Evolutionary conservation across 352 stramenopile species (phyloP).

Genomic region (Globisporangium ultimum): DNA sequence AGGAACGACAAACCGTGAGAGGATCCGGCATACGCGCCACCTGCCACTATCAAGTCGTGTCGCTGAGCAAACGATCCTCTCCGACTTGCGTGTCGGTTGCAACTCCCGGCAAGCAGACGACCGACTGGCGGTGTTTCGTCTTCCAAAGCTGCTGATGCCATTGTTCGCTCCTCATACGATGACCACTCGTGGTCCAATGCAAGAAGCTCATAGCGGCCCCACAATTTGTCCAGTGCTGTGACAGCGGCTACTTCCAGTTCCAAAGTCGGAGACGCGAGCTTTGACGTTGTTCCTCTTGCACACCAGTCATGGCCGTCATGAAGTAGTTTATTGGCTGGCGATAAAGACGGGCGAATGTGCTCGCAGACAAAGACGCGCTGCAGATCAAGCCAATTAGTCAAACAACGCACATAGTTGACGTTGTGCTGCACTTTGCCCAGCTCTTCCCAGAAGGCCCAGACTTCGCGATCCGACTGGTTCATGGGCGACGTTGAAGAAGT

Average conservation of each 20-base stretch:
- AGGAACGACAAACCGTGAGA: neutral
- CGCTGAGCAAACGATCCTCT: constrained; percentile 4
- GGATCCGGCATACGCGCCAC: too few relatives aligned
- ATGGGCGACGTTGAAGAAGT: neutral
- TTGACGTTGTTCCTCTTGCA: neutral
- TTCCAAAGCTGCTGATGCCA: neutral
- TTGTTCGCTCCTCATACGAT: neutral
- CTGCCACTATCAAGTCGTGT: neutral
- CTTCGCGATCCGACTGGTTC: constrained; percentile 1
- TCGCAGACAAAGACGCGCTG: constrained; percentile 35
- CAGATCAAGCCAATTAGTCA: constrained; percentile 23
- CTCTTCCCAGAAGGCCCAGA: constrained; percentile 13
- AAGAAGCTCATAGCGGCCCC: constrained; percentile 16
- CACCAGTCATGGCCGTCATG: neutral
- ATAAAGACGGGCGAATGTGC: constrained; percentile 5
- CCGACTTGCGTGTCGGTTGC: neutral
- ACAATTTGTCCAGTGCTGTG: constrained; percentile 9
- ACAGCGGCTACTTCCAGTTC: constrained; percentile 11
- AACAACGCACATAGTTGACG: constrained; percentile 8
- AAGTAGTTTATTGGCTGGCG: too few relatives aligned
- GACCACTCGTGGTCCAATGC: constrained; percentile 2
- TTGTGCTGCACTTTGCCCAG: constrained; percentile 15
- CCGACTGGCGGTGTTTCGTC: neutral
- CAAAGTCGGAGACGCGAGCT: neutral
- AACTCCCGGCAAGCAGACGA: neutral